phyloP scores from a whole-genome alignment of 768 basidiomycete species.

The Mycena alexandri region DNA sequence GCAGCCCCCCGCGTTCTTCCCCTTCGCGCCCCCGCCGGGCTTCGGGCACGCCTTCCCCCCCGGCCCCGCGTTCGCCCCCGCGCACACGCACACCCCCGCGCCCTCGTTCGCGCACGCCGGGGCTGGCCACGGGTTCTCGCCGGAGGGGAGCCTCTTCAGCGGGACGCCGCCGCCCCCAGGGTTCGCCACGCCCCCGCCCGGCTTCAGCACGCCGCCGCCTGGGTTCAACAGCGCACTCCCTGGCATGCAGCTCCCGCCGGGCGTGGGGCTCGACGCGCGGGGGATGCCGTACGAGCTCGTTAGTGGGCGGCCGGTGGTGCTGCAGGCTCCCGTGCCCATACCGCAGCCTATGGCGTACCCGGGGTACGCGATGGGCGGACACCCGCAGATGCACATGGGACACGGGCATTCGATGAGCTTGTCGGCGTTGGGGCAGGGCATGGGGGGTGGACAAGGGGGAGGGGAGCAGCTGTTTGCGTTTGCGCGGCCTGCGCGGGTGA shows the following conservation, averaged over 20 bases:
- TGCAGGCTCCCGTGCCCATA: constrained; percentile 68
- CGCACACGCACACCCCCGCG: not conserved
- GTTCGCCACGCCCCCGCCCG: constrained; percentile 29
- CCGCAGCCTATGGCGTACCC: constrained; percentile 72
- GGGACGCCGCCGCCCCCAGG: constrained; percentile 21
- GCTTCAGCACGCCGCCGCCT: constrained; percentile 75
- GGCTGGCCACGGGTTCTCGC: too few relatives aligned
- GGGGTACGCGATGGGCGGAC: constrained; percentile 64
- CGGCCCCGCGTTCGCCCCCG: not conserved
- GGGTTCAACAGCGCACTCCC: constrained; percentile 59
- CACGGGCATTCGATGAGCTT: constrained; percentile 20
- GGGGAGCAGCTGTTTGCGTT: constrained; percentile 33
- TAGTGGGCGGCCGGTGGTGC: constrained; percentile 83
- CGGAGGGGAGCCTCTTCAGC: too few relatives aligned
- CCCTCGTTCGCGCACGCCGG: too few relatives aligned
- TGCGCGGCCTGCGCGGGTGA: constrained; percentile 30
- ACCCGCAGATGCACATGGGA: constrained; percentile 42
- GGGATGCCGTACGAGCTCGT: constrained; percentile 87
- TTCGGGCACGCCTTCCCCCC: constrained; percentile 12
- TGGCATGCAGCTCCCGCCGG: constrained; percentile 69
- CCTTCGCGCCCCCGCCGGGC: constrained; percentile 18
- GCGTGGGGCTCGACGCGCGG: constrained; percentile 78
- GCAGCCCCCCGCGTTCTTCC: constrained; percentile 21
- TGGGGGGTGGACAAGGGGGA: not conserved
- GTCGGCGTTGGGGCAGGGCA: not conserved